Evolutionary conservation across 1,284 basidiomycete genomes (phyloP).

Genomic region (Ustilago xerochloae): DNA sequence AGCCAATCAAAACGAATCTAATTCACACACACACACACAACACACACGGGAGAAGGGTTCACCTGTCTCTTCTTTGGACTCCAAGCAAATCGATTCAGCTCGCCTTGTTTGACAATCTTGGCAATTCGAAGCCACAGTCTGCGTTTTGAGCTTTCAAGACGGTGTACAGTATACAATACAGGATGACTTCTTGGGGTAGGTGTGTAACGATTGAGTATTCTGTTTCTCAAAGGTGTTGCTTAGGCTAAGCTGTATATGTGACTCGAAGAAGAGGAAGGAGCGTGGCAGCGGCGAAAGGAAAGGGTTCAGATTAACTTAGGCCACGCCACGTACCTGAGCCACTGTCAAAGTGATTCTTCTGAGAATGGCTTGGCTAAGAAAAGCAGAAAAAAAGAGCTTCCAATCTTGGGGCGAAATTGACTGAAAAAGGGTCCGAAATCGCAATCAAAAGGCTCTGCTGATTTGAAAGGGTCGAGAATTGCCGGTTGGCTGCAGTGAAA

Average conservation of each 20-base stretch:
- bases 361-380: conserved; percentile 2
- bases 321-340: background rate
- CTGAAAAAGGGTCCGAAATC: conserved; percentile 5
- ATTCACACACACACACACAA: too few relatives aligned
- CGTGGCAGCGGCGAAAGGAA: background rate
- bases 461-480: background rate
- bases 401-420: background rate
- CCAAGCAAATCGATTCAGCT: too few relatives aligned
- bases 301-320: conserved; percentile 1
- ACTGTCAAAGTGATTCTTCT: too few relatives aligned
- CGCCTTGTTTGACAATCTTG: too few relatives aligned
- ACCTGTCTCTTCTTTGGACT: too few relatives aligned
- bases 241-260: background rate
- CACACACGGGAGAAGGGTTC: too few relatives aligned
- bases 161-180: too few relatives aligned
- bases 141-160: too few relatives aligned
- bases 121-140: too few relatives aligned
- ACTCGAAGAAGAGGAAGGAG: conserved; percentile 2
- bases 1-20: too few relatives aligned
- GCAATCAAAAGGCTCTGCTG: background rate
- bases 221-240: background rate
- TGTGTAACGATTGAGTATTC: background rate
- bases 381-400: background rate
- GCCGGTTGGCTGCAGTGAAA: background rate
- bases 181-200: background rate